Conservation (phyloP, 768 basidiomycete species). For the Mycena rebaudengoi region DNA sequence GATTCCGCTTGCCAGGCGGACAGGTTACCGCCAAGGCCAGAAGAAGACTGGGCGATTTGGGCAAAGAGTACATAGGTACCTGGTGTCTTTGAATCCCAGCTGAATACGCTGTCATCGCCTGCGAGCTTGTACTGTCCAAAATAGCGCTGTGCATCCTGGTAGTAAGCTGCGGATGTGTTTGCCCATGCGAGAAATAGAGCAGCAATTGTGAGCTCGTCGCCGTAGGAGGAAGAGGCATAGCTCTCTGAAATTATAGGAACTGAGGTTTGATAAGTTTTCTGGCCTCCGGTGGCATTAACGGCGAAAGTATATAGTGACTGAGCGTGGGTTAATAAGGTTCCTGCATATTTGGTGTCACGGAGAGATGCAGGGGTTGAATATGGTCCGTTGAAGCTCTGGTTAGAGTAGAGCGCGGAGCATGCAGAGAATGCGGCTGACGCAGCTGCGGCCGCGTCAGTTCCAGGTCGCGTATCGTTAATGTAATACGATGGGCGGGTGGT, state of each 20-base stretch:
- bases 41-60: slow-evolving; percentile 71
- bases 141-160: slow-evolving; percentile 68
- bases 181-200: slow-evolving; percentile 82
- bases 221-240: slow-evolving; percentile 77
- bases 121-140: slow-evolving; percentile 66
- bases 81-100: slow-evolving; percentile 89
- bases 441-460: slow-evolving; percentile 89
- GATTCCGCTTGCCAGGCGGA: slow-evolving; percentile 73
- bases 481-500: slow-evolving; percentile 77
- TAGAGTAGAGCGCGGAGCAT: slow-evolving; percentile 83
- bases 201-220: slow-evolving; percentile 79
- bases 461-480: slow-evolving; percentile 82
- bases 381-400: slow-evolving; percentile 60
- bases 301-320: slow-evolving; percentile 80
- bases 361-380: slow-evolving; percentile 72
- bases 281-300: slow-evolving; percentile 66
- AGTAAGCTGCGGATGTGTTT: slow-evolving; percentile 65
- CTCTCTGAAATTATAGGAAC: slow-evolving; percentile 69
- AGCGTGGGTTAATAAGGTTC: slow-evolving; percentile 77
- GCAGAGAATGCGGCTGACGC: slow-evolving; percentile 89
- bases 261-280: slow-evolving; percentile 71
- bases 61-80: slow-evolving; percentile 79
- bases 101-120: slow-evolving; percentile 69
- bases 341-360: slow-evolving; percentile 76
- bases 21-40: slow-evolving; percentile 62